A percentile compares a stretch with the other conserved stretches of the same genome.
phyloP scores from a whole-genome alignment of 1,284 basidiomycete species.

The Cutaneotrichosporon arboriforme region DNA sequence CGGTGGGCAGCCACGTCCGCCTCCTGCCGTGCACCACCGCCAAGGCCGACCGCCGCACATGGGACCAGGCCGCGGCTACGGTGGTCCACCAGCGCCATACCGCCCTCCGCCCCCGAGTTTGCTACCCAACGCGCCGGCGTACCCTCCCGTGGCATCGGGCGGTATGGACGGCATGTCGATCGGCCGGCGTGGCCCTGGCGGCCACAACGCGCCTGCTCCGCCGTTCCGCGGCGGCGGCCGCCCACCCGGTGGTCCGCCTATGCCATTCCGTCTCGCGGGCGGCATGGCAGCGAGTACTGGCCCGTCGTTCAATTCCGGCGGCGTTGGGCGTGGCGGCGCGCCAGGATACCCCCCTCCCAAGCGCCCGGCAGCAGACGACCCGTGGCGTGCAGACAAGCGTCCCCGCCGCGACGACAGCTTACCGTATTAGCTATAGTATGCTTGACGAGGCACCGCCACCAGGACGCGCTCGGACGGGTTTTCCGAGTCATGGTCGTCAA shows the following conservation, averaged over 20 bases:
- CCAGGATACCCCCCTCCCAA: not conserved
- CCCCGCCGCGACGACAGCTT: slow-evolving; percentile 2
- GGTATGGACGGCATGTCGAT: not conserved
- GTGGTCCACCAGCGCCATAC: not conserved
- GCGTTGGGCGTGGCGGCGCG: not conserved
- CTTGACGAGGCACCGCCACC: too few species aligned
- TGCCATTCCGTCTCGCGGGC: not conserved
- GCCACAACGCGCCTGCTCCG: slow-evolving; percentile 3
- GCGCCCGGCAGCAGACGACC: slow-evolving; percentile 4
- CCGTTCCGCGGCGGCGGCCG: slow-evolving; percentile 14
- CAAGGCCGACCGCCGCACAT: not conserved
- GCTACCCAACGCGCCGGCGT: not conserved
- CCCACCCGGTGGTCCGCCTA: not conserved
- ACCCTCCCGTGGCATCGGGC: not conserved
- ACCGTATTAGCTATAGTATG: slow-evolving; percentile 5
- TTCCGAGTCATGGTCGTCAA: too few species aligned
- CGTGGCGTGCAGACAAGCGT: slow-evolving; percentile 11
- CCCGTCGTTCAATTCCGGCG: slow-evolving; percentile 5
- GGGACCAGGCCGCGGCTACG: not conserved
- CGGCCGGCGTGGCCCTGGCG: not conserved
- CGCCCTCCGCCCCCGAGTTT: not conserved
- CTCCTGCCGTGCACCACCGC: not conserved
- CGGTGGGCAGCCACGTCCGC: not conserved
- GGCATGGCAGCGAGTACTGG: not conserved
- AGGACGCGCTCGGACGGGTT: too few species aligned